Percentiles rank a stretch among this genome's conserved stretches.
These are phyloP conservation scores for Tetrapyrgos nigripes DNA, from an alignment of 1,284 basidiomycete genomes.

Conservation along the genomic window DNA sequence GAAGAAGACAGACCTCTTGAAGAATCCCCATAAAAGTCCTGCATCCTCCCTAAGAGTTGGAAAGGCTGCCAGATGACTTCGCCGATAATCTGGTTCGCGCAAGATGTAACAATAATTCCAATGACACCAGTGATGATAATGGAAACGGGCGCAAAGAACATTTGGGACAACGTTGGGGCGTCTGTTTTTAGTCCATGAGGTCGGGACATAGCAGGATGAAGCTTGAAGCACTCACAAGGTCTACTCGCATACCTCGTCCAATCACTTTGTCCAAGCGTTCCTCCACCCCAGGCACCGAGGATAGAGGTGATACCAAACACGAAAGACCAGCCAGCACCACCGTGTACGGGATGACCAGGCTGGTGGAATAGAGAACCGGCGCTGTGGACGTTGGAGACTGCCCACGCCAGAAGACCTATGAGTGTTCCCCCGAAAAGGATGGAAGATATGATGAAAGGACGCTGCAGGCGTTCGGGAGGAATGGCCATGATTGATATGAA, in stretches of 20 bases:
- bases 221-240: slow-evolving; percentile 17
- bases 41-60: slow-evolving; percentile 21
- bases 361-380: slow-evolving; percentile 22
- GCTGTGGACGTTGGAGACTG: slow-evolving; percentile 20
- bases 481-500: slow-evolving; percentile 25
- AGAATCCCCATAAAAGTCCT: slow-evolving; percentile 22
- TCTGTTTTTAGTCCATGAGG: slow-evolving; percentile 1
- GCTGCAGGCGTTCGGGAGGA: slow-evolving; percentile 24
- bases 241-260: slow-evolving; percentile 26
- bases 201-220: not conserved
- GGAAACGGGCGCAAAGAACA: slow-evolving; percentile 23
- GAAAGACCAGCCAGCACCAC: slow-evolving; percentile 22
- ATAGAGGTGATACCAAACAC: slow-evolving; percentile 14
- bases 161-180: slow-evolving; percentile 24
- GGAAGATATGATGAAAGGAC: slow-evolving; percentile 22
- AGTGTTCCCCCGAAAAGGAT: slow-evolving; percentile 21
- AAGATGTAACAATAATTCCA: slow-evolving; percentile 27
- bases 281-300: slow-evolving; percentile 18
- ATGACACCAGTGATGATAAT: slow-evolving; percentile 23
- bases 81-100: slow-evolving; percentile 25
- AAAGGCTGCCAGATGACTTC: slow-evolving; percentile 28
- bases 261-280: slow-evolving; percentile 25
- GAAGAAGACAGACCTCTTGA: slow-evolving; percentile 1
- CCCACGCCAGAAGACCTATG: slow-evolving; percentile 26
- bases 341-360: slow-evolving; percentile 20